A percentile compares a stretch with the other conserved stretches of the same genome.
Conservation (phyloP, 1,284 basidiomycete species). For the Ceratobasidium sp. region DNA sequence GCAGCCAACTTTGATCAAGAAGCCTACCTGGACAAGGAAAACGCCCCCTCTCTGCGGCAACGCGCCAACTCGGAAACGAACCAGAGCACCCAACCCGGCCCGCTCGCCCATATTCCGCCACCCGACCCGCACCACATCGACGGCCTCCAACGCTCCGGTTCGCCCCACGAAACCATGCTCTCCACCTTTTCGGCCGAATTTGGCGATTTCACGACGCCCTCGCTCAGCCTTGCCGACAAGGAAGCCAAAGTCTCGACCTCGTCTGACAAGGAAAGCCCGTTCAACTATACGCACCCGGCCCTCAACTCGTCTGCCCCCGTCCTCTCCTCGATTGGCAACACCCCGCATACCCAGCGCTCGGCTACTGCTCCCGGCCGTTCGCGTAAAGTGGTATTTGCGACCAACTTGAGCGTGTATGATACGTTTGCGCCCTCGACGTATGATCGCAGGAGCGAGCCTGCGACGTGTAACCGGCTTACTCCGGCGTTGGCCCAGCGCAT, state of each 20-base stretch:
- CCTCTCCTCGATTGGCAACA: constrained; percentile 67
- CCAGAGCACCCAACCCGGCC: constrained; percentile 65
- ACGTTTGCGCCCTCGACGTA: constrained; percentile 92
- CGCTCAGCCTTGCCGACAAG: constrained; percentile 34
- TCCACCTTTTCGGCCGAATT: constrained; percentile 33
- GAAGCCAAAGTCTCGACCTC: constrained; percentile 36
- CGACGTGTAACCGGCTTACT: constrained; percentile 95
- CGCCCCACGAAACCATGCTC: constrained; percentile 47
- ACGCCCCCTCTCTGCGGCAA: constrained; percentile 56
- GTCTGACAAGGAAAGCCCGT: constrained; percentile 30
- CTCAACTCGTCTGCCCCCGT: constrained; percentile 86
- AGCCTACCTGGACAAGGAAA: constrained; percentile 56
- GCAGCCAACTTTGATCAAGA: constrained; percentile 69
- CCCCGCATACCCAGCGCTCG: constrained; percentile 42
- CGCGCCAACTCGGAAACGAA: constrained; percentile 82
- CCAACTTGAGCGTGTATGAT: constrained; percentile 91
- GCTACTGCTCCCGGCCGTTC: constrained; percentile 54
- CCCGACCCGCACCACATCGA: constrained; percentile 86
- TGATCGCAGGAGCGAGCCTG: constrained; percentile 92
- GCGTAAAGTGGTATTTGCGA: constrained; percentile 86
- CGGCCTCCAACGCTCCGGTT: constrained; percentile 72
- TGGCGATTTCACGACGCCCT: constrained; percentile 45
- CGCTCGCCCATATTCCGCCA: constrained; percentile 76
- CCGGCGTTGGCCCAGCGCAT: constrained; percentile 93
- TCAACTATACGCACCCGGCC: constrained; percentile 66